phyloP scores from a whole-genome alignment of 1,284 basidiomycete genomes.

The Agaricales sp. region DNA sequence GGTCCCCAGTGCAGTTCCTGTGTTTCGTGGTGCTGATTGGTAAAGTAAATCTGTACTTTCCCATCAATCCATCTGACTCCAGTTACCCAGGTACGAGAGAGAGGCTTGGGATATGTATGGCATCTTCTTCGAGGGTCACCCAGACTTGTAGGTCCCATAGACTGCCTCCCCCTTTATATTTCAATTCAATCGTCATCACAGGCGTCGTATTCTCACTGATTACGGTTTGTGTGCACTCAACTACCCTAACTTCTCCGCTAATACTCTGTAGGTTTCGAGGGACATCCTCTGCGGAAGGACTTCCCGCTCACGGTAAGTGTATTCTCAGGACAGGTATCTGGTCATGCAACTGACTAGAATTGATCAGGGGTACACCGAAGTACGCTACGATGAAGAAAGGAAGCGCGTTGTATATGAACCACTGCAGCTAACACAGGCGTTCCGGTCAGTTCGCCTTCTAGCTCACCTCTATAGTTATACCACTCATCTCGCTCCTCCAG shows the following conservation, averaged over 20 bases:
- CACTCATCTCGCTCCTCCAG: slow-evolving; percentile 25
- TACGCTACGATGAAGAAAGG: slow-evolving; percentile 97
- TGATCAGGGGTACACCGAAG: slow-evolving; percentile 89
- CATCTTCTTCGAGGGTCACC: slow-evolving; percentile 94
- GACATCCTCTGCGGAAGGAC: slow-evolving; percentile 95
- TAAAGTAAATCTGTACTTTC: slow-evolving; percentile 24
- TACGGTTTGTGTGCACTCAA: slow-evolving; percentile 54
- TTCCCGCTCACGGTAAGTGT: slow-evolving; percentile 86
- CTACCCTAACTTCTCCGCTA: slow-evolving; percentile 12
- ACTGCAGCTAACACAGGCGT: slow-evolving; percentile 94
- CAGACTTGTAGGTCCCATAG: slow-evolving; percentile 69
- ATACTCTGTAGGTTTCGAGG: slow-evolving; percentile 76
- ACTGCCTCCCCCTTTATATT: neutral
- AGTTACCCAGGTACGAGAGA: slow-evolving; percentile 71
- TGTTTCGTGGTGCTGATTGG: slow-evolving; percentile 96
- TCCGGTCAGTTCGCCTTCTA: slow-evolving; percentile 52
- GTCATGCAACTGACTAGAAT: too few relatives aligned
- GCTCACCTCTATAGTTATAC: slow-evolving; percentile 1
- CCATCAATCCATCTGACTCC: slow-evolving; percentile 9
- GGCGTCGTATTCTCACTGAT: slow-evolving; percentile 94
- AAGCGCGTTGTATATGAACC: slow-evolving; percentile 99
- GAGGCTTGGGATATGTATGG: slow-evolving; percentile 99
- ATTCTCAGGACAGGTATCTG: too few relatives aligned
- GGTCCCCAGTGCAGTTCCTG: slow-evolving; percentile 73
- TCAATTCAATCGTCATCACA: slow-evolving; percentile 19